Evolutionary conservation across 2,329 filamentous ascomycete species (phyloP), one percentile per base, ranked within the genome.

Genomic region (Pseudogymnoascus sp.): DNA sequence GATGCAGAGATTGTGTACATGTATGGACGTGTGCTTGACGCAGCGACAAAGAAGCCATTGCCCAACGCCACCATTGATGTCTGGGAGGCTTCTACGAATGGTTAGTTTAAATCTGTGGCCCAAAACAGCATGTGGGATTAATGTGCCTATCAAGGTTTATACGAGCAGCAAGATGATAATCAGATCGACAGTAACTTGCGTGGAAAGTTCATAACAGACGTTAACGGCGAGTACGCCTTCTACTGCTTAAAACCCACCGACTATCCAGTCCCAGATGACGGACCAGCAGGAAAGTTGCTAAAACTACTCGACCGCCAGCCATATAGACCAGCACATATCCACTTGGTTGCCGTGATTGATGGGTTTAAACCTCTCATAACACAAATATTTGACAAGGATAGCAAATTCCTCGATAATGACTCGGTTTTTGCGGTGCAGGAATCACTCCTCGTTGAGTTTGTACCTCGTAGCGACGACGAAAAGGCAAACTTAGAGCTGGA

Each of bases 331-430:
- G 84, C 83, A 34, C 84, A 87, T 67, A 86, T 87, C 62, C 84
- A 87, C 68, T 76, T 83, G 60, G 79, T 84, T 63, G 80, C 82
- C 41, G 61, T 64, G 61, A 37, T 63, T 35, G 77, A 81, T 1
- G 81, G 81, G 6, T 85, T 87, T 76, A 87, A 84, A 68, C 78
- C 86, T 0, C 79, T 95, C 57, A 88, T 86, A 0, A 89, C 86
- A 1, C 89, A 94, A 72, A 85, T 94, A 61, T 93, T 91, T 70
- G 88, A 91, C 71, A 76, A 78, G 62, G 78, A 82, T 64, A 84
- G 85, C 72, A 78, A 81, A 64, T 85, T 89, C 66, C 76, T 90
- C 20, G 67, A 67, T 5, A 74, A 77, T 43, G 81, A 83, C 65
- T 74, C 76, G 4, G 80, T 81, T 7, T 83, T 81, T 62, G 81